Percentiles rank a stretch among this genome's conserved stretches.
phyloP scores from a whole-genome alignment of 2,329 filamentous ascomycete genomes.

The Triangularia setosa region DNA sequence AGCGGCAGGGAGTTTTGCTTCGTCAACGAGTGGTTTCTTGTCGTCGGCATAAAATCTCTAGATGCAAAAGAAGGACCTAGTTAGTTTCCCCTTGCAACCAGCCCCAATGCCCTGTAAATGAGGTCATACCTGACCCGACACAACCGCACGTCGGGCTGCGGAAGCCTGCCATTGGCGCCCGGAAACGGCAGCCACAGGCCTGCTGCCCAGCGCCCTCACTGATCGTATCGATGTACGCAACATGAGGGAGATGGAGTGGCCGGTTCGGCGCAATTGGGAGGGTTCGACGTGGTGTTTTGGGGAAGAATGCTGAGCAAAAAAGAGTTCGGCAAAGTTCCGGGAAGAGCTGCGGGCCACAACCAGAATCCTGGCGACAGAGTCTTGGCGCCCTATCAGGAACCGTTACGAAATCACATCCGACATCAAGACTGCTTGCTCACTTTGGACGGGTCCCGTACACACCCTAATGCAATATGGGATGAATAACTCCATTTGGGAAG shows the following conservation, averaged over 20 bases:
- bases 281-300: conserved; percentile 28
- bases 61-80: conserved; percentile 15
- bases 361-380: conserved; percentile 9
- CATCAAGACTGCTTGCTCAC: background rate
- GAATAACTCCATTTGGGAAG: background rate
- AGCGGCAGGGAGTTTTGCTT: conserved; percentile 50
- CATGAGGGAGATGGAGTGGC: conserved; percentile 55
- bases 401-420: background rate
- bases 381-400: conserved; percentile 1
- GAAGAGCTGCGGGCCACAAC: conserved; percentile 10
- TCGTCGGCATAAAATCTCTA: conserved; percentile 57
- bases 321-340: conserved; percentile 24
- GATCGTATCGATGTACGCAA: conserved; percentile 66
- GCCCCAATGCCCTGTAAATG: conserved; percentile 18
- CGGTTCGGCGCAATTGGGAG: conserved; percentile 32
- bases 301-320: conserved; percentile 30
- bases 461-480: background rate
- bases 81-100: conserved; percentile 20
- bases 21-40: conserved; percentile 46
- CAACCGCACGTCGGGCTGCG: conserved; percentile 35
- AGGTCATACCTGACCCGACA: conserved; percentile 39
- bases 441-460: background rate
- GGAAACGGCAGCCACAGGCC: conserved; percentile 49
- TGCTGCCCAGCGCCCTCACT: conserved; percentile 55
- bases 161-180: conserved; percentile 56